Evolutionary conservation across 257 asterid genomes (phyloP), one percentile per base, ranked within the genome.

Genomic region (Asclepias syriaca): DNA sequence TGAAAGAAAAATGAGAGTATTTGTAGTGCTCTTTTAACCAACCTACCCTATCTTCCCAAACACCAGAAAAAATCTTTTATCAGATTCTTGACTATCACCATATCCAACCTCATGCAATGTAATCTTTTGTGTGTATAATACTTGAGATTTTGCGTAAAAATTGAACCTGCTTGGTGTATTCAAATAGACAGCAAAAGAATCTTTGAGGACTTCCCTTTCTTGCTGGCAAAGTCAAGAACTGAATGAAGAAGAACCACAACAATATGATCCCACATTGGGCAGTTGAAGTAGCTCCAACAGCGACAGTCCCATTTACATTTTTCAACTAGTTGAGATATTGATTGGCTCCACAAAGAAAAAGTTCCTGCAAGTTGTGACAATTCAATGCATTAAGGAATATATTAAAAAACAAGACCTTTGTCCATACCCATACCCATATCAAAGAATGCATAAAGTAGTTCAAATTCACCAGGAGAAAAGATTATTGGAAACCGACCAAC

Each of bases 401-500:
- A 8, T 14, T 14, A 61, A 61, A 61, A 5, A 32, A 64, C 10
- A 8, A 43, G 9, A 18, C 19, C 27, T 27, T 37, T 19, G 45
- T 37, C 50, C 8, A 37, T 32, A 16, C 16, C 46, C 37, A 34
- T 43, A 43, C 1, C 48, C 48, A 43, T 1, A 43, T 15, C 9
- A 51, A 51, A 16, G 48, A 16, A 32, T 18, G 49, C 14, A 63
- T 22, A 61, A 54, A 63, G 67, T 3, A 63, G 67, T 34, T 16
- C 67, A 16, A 14, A 32, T 14, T 34, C 67, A n/a, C 39, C 45
- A 6, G 24, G 14, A 37, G 18, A 34, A 24, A 63, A 63, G 67
- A 34, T 63, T 63, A 37, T 64, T 64, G 50, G 49, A 64, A 63
- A 3, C 50, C 29, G n/a, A 39, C 68, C 68, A 37, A 64, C 45